Percentiles rank a stretch among this genome's conserved stretches.
phyloP scores from a whole-genome alignment of 176 grass and related monocot species.

The Poa annua region DNA sequence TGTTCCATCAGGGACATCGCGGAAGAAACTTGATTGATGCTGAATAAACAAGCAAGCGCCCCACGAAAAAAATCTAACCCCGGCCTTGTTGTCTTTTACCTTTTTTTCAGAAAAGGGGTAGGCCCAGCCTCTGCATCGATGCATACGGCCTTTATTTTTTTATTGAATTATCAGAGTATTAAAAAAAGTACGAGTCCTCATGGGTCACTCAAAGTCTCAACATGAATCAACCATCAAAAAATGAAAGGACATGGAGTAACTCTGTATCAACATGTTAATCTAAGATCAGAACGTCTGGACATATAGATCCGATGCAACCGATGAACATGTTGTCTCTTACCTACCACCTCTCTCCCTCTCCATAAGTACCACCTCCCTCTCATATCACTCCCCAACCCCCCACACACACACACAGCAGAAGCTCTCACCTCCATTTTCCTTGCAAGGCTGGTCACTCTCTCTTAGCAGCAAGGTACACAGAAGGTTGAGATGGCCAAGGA shows the following conservation, averaged over 20 bases:
- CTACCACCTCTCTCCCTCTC: slow-evolving; percentile 29
- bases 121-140: too few relatives aligned
- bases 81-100: slow-evolving; percentile 44
- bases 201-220: too few relatives aligned
- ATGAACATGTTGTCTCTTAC: slow-evolving; percentile 47
- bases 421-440: slow-evolving; percentile 3
- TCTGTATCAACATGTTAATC: too few relatives aligned
- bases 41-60: not conserved
- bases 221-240: too few relatives aligned
- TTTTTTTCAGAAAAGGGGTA: too few relatives aligned
- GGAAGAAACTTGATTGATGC: not conserved
- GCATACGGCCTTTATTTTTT: too few relatives aligned
- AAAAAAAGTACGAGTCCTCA: too few relatives aligned
- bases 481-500: slow-evolving; percentile 49
- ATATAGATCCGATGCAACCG: too few relatives aligned
- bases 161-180: too few relatives aligned
- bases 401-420: not conserved
- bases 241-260: too few relatives aligned
- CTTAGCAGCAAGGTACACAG: not conserved
- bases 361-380: slow-evolving; percentile 50
- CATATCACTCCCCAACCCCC: slow-evolving; percentile 17
- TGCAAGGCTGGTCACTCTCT: not conserved
- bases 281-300: too few relatives aligned
- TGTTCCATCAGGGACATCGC: not conserved
- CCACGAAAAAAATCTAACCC: not conserved